phyloP scores from a whole-genome alignment of 768 basidiomycete species.

The Gyrodon lividus region DNA sequence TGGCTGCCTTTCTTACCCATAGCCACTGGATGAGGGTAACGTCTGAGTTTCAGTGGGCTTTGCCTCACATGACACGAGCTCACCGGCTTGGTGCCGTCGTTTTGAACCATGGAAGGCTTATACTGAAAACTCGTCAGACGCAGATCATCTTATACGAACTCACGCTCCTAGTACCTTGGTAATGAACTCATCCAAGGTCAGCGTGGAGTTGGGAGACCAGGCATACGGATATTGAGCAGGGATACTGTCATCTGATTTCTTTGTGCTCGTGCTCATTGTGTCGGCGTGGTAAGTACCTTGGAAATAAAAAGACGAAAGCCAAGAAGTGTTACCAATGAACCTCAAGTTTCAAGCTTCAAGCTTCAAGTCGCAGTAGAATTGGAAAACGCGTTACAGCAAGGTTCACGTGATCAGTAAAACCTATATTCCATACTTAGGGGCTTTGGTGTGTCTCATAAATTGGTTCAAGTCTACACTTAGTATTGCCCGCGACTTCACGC shows the following conservation, averaged over 20 bases:
- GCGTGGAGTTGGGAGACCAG: constrained; percentile 46
- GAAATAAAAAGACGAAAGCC: background rate
- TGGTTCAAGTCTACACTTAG: no score
- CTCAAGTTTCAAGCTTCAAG: background rate
- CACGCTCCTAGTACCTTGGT: constrained; percentile 42
- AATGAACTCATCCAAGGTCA: constrained; percentile 52
- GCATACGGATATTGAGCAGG: constrained; percentile 47
- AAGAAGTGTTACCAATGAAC: no score
- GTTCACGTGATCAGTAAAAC: no score
- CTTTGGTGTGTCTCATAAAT: no score
- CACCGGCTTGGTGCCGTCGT: constrained; percentile 75
- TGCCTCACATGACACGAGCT: constrained; percentile 18
- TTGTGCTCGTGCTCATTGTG: constrained; percentile 11
- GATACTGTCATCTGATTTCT: constrained; percentile 38
- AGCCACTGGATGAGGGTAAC: constrained; percentile 51
- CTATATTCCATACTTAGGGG: no score
- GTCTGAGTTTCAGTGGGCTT: background rate
- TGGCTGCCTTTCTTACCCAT: constrained; percentile 44
- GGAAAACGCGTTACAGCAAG: no score
- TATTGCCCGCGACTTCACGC: no score
- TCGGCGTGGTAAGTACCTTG: background rate
- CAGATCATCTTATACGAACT: background rate
- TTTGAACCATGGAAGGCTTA: constrained; percentile 74
- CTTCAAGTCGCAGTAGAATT: no score
- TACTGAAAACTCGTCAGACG: constrained; percentile 42